phyloP scores from a whole-genome alignment of 1,284 basidiomycete genomes.

The Melampsora americana region DNA sequence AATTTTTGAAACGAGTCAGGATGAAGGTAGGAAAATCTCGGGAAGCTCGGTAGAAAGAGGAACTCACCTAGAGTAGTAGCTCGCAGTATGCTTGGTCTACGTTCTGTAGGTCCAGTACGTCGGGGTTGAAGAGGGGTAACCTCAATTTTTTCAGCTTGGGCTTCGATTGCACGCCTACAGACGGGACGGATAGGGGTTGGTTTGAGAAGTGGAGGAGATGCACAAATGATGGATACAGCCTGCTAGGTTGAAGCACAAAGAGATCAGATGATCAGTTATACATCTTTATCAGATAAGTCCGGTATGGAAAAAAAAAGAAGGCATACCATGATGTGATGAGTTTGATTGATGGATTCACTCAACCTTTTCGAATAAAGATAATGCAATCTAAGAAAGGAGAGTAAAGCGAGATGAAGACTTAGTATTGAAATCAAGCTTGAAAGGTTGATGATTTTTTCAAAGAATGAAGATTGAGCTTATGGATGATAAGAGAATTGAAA shows the following conservation, averaged over 20 bases:
- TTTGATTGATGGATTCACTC: no score
- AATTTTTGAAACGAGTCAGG: not conserved
- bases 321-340: no score
- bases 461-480: no score
- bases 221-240: constrained; percentile 4
- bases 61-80: not conserved
- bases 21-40: not conserved
- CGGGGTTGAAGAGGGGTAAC: not conserved
- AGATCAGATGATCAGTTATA: no score
- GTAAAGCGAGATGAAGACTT: no score
- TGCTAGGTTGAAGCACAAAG: not conserved
- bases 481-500: no score
- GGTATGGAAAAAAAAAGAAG: no score
- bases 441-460: no score
- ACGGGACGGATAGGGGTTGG: constrained; percentile 1
- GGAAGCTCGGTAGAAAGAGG: not conserved
- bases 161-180: not conserved
- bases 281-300: no score
- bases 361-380: no score
- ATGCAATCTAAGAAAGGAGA: no score
- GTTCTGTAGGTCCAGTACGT: not conserved
- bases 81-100: not conserved
- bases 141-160: constrained; percentile 1
- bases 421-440: no score
- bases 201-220: constrained; percentile 5